Evolutionary conservation across 2,329 filamentous ascomycete species (phyloP).

Genomic region (Plenodomus biglobosus): DNA sequence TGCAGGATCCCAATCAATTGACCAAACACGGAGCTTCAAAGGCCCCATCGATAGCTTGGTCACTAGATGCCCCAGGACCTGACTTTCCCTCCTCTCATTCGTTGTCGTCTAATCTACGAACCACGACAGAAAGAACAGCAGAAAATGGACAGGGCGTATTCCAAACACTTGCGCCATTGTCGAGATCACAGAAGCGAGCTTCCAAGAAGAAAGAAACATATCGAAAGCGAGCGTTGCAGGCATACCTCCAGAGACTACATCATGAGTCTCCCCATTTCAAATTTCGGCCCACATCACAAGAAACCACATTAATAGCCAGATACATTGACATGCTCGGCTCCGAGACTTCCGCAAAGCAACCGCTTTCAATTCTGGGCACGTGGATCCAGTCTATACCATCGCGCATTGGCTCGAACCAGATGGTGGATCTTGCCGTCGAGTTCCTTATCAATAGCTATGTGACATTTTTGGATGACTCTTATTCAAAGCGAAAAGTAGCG

Average conservation of each 20-base stretch:
- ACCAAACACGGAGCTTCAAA: slow-evolving; percentile 34
- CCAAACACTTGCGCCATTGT: slow-evolving; percentile 23
- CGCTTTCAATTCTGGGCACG: slow-evolving; percentile 29
- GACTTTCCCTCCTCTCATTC: slow-evolving; percentile 1
- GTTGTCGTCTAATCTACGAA: slow-evolving; percentile 13
- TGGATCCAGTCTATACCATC: slow-evolving; percentile 35
- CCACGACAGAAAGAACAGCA: slow-evolving; percentile 22
- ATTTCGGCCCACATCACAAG: slow-evolving; percentile 17
- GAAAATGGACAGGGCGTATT: slow-evolving; percentile 30
- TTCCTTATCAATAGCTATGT: slow-evolving; percentile 28
- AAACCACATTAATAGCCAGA: slow-evolving; percentile 23
- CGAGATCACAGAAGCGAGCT: slow-evolving; percentile 10
- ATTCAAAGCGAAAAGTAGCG: slow-evolving; percentile 23
- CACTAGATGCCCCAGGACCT: slow-evolving; percentile 6
- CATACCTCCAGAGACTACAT: slow-evolving; percentile 16
- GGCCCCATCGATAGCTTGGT: slow-evolving; percentile 14
- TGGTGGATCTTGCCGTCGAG: slow-evolving; percentile 33
- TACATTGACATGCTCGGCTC: slow-evolving; percentile 29
- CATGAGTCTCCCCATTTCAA: slow-evolving; percentile 4
- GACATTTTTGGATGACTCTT: slow-evolving; percentile 20
- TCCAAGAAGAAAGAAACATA: slow-evolving; percentile 16
- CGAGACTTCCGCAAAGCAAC: slow-evolving; percentile 13
- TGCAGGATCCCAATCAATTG: slow-evolving; percentile 32
- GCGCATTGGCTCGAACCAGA: slow-evolving; percentile 25
- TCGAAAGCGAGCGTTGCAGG: slow-evolving; percentile 18